phyloP scores from a whole-genome alignment of 192 early-diverging fungal species.

The Coemansia umbellata region DNA sequence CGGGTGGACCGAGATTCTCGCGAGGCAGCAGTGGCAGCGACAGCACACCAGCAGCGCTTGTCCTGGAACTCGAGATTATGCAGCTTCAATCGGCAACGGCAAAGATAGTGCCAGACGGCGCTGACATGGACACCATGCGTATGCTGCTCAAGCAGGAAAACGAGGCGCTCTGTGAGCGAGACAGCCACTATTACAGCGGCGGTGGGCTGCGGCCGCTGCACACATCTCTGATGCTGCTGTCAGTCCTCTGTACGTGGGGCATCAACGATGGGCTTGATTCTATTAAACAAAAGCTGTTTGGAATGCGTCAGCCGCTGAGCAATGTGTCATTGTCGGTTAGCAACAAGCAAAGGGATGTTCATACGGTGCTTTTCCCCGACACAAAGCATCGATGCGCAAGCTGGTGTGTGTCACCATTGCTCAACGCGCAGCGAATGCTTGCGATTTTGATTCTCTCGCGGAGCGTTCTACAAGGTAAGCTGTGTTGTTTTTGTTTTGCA shows the following conservation, averaged over 20 bases:
- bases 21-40: not conserved
- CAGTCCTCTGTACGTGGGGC: slow-evolving; percentile 45
- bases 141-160: slow-evolving; percentile 9
- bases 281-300: slow-evolving; percentile 27
- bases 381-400: not conserved
- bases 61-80: slow-evolving; percentile 30
- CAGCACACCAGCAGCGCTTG: slow-evolving; percentile 7
- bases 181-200: not conserved
- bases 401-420: slow-evolving; percentile 47
- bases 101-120: slow-evolving; percentile 13
- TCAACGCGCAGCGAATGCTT: slow-evolving; percentile 52
- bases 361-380: slow-evolving; percentile 32
- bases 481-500: not conserved
- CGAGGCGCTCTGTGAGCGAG: not conserved
- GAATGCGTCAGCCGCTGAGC: slow-evolving; percentile 15
- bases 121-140: slow-evolving; percentile 13
- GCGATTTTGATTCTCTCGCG: slow-evolving; percentile 39
- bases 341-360: slow-evolving; percentile 10
- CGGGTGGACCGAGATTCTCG: not conserved
- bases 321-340: slow-evolving; percentile 26
- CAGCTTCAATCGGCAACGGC: slow-evolving; percentile 24
- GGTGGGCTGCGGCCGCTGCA: slow-evolving; percentile 9
- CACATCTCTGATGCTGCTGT: slow-evolving; percentile 26
- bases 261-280: slow-evolving; percentile 27
- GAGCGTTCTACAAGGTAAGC: slow-evolving; percentile 34